These are phyloP conservation scores for Cryphonectria parasitica DNA, from an alignment of 2,329 filamentous ascomycete species.

Conservation along the genomic window DNA sequence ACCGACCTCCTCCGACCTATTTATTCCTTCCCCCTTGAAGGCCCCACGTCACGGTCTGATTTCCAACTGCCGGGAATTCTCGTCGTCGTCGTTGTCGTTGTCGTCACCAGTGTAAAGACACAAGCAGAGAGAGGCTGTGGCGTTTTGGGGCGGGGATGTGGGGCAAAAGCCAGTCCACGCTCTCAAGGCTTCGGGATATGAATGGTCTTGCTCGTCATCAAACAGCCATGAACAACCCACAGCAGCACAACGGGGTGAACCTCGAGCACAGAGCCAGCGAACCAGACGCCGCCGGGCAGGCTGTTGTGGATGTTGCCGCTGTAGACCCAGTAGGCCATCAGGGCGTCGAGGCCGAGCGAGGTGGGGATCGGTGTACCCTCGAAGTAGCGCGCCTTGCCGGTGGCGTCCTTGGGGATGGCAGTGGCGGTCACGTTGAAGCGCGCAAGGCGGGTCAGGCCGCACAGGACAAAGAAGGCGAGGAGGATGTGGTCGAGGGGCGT, in stretches of 20 bases:
- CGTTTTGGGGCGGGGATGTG: no score
- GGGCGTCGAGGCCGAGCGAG: conserved; percentile 74
- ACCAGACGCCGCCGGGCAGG: conserved; percentile 75
- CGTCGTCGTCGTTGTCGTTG: no score
- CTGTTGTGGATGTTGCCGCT: conserved; percentile 78
- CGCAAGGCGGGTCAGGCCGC: conserved; percentile 88
- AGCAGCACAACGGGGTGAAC: conserved; percentile 81
- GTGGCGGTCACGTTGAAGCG: conserved; percentile 97
- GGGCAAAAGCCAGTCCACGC: not conserved
- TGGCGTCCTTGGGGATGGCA: conserved; percentile 86
- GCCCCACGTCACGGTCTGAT: not conserved
- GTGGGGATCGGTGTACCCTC: conserved; percentile 97
- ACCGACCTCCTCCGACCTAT: not conserved
- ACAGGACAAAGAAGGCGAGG: conserved; percentile 89
- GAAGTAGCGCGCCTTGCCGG: conserved; percentile 92
- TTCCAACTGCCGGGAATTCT: not conserved
- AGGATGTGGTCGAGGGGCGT: conserved; percentile 79
- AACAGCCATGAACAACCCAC: conserved; percentile 85
- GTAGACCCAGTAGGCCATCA: conserved; percentile 84
- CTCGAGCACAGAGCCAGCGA: conserved; percentile 71
- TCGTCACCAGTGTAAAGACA: not conserved
- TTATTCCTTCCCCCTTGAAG: not conserved
- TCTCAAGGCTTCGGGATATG: conserved; percentile 85
- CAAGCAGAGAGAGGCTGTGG: no score
- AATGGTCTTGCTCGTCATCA: conserved; percentile 95